Percentiles rank a stretch among this genome's conserved stretches.
Evolutionary conservation across 1,284 basidiomycete species (phyloP).

Genomic region (Austroboletus novae-zelandiae): DNA sequence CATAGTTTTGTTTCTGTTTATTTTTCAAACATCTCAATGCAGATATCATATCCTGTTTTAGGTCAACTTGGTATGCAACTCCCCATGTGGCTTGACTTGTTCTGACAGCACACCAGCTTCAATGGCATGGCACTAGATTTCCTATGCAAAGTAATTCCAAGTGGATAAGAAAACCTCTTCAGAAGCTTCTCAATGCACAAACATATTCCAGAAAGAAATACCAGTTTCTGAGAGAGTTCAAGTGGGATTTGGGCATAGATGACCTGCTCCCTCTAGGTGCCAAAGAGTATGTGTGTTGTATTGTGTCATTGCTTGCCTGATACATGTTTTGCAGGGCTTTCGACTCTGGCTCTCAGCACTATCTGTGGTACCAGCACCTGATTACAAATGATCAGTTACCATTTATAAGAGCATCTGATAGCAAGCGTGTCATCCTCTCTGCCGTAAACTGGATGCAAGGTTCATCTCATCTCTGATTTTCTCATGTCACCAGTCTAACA

Average conservation of each 20-base stretch:
- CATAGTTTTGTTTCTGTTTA: constrained; percentile 3
- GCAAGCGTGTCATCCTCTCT: constrained; percentile 62
- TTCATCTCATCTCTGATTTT: constrained; percentile 20
- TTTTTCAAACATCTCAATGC: neutral
- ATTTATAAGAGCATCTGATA: constrained; percentile 66
- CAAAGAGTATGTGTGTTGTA: constrained; percentile 51
- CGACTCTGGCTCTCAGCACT: constrained; percentile 48
- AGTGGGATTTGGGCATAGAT: constrained; percentile 58
- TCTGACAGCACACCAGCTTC: constrained; percentile 50
- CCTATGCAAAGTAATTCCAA: constrained; percentile 57
- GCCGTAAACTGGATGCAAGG: constrained; percentile 73
- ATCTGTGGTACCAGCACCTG: constrained; percentile 49
- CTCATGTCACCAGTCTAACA: neutral
- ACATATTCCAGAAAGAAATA: constrained; percentile 49
- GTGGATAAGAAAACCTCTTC: constrained; percentile 48
- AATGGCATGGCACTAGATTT: constrained; percentile 81
- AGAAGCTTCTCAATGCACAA: constrained; percentile 48
- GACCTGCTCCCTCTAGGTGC: constrained; percentile 71
- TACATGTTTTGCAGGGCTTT: constrained; percentile 40
- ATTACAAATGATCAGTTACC: constrained; percentile 47
- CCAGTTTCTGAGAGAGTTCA: constrained; percentile 59
- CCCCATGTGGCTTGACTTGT: neutral
- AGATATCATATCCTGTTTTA: constrained; percentile 19
- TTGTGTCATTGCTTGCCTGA: neutral
- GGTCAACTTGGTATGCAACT: constrained; percentile 58